Conservation (phyloP, 2,329 filamentous ascomycete genomes). For the Drechslera avenae region DNA sequence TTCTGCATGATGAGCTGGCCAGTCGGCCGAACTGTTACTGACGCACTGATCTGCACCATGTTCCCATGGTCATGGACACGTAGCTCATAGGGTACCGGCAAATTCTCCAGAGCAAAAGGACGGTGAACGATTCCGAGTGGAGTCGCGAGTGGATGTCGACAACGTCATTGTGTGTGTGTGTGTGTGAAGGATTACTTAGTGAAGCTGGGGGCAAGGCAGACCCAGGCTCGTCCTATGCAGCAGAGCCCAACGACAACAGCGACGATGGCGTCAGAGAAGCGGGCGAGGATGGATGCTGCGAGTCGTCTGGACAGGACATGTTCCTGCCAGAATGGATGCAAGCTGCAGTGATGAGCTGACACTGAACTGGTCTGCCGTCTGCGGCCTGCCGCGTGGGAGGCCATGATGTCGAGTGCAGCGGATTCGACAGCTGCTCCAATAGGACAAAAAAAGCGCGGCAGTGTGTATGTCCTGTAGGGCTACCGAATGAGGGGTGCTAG, state of each 20-base stretch:
- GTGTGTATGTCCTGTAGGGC: constrained; percentile 26
- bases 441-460: constrained; percentile 30
- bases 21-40: constrained; percentile 28
- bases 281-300: constrained; percentile 16
- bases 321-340: constrained; percentile 4
- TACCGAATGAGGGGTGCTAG: constrained; percentile 32
- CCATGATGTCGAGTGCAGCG: neutral
- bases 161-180: constrained; percentile 32
- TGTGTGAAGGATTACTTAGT: constrained; percentile 1
- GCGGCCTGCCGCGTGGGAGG: neutral
- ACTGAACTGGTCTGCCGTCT: neutral
- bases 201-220: constrained; percentile 28
- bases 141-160: constrained; percentile 28
- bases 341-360: constrained; percentile 1
- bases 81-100: constrained; percentile 47
- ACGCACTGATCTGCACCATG: constrained; percentile 26
- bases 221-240: constrained; percentile 4
- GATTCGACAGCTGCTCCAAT: constrained; percentile 21
- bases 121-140: constrained; percentile 20
- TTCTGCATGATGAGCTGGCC: constrained; percentile 48
- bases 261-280: constrained; percentile 5
- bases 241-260: constrained; percentile 13
- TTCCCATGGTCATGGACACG: constrained; percentile 39
- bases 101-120: constrained; percentile 13
- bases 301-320: constrained; percentile 27